Conservation (phyloP, 2,329 filamentous ascomycete genomes). For the Aspergillus japonicus region DNA sequence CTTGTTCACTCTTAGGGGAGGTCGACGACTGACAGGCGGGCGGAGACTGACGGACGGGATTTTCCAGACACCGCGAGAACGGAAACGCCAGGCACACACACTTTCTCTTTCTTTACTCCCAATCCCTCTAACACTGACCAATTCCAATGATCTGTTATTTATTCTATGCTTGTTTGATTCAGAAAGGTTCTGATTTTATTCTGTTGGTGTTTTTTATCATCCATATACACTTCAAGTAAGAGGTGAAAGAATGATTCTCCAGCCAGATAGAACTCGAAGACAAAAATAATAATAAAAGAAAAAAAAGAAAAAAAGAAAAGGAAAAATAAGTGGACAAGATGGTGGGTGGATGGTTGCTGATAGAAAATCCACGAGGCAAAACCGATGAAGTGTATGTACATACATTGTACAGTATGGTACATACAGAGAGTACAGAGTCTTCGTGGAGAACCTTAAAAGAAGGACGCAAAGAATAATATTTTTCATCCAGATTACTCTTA, state of each 20-base stretch:
- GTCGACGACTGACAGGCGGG: slow-evolving; percentile 18
- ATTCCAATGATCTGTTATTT: slow-evolving; percentile 1
- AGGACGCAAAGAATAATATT: slow-evolving; percentile 7
- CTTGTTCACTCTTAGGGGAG: slow-evolving; percentile 19
- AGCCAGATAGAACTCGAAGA: neutral
- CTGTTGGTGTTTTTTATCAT: neutral
- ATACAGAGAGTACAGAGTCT: neutral
- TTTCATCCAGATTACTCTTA: slow-evolving; percentile 15
- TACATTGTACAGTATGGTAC: neutral
- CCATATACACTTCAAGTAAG: neutral
- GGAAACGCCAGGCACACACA: slow-evolving; percentile 11
- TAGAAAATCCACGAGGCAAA: slow-evolving; percentile 18
- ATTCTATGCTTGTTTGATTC: slow-evolving; percentile 1
- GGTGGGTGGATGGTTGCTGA: slow-evolving; percentile 10
- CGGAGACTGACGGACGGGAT: slow-evolving; percentile 24
- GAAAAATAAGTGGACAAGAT: slow-evolving; percentile 3
- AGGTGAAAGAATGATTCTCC: neutral
- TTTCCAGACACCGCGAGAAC: slow-evolving; percentile 20
- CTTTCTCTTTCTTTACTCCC: neutral
- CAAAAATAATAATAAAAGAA: neutral
- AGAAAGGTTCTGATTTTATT: neutral
- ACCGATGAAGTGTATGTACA: slow-evolving; percentile 8
- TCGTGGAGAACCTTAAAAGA: neutral
- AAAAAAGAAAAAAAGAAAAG: neutral
- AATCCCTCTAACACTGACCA: neutral